Conservation (phyloP, 208 protist genomes). For the Trypanosoma theileri region DNA sequence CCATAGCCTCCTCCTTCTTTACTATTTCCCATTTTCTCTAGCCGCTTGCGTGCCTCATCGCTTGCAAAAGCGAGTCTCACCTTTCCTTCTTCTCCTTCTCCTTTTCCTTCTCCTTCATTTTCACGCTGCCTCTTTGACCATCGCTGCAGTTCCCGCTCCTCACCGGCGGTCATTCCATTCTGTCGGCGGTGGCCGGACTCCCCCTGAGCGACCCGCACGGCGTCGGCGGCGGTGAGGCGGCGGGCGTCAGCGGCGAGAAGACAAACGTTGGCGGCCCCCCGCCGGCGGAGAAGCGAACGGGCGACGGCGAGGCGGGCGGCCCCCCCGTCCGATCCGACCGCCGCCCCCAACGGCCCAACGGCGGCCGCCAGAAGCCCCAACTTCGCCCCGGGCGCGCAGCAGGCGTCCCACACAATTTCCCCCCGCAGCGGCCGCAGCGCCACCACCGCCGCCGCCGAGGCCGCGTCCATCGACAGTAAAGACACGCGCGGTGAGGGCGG, state of each 20-base stretch:
- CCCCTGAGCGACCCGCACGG: too few species aligned
- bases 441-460: slow-evolving; percentile 79
- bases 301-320: too few species aligned
- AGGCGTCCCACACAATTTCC: slow-evolving; percentile 81
- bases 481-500: too few species aligned
- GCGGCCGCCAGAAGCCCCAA: slow-evolving; percentile 64
- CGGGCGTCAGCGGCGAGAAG: slow-evolving; percentile 58
- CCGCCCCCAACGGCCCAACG: slow-evolving; percentile 40
- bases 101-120: neutral
- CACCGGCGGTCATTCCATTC: slow-evolving; percentile 26
- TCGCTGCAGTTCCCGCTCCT: slow-evolving; percentile 29
- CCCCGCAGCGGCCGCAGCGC: slow-evolving; percentile 56
- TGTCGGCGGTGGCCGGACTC: neutral
- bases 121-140: slow-evolving; percentile 20
- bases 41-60: neutral
- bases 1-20: neutral
- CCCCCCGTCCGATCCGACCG: slow-evolving; percentile 69
- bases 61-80: slow-evolving; percentile 19
- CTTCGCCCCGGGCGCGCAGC: slow-evolving; percentile 90
- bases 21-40: neutral
- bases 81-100: neutral
- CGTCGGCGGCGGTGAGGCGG: too few species aligned
- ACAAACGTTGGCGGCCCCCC: slow-evolving; percentile 33
- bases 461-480: slow-evolving; percentile 65
- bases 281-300: slow-evolving; percentile 48